Percentiles rank a stretch among this genome's conserved stretches.
Evolutionary conservation across 2,329 filamentous ascomycete genomes (phyloP).

Genomic region (Tolypocladium guangdongense): DNA sequence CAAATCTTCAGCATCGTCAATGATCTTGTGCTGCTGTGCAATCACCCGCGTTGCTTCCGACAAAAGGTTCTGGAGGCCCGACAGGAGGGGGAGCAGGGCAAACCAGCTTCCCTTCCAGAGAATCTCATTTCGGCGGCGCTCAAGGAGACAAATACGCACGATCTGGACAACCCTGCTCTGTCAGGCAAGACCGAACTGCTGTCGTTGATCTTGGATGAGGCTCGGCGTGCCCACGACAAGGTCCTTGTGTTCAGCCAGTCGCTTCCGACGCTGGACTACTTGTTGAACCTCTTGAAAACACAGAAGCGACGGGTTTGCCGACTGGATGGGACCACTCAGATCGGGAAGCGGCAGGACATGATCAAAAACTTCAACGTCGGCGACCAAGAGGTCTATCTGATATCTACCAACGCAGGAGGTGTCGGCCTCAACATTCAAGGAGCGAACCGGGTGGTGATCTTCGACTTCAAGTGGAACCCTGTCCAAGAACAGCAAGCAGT

Average conservation of each 20-base stretch:
- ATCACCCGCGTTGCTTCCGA: slow-evolving; percentile 39
- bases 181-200: slow-evolving; percentile 63
- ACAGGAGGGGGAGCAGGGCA: slow-evolving; percentile 4
- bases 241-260: slow-evolving; percentile 73
- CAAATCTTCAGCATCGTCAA: slow-evolving; percentile 24
- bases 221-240: slow-evolving; percentile 54
- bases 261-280: slow-evolving; percentile 56
- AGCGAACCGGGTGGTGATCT: slow-evolving; percentile 77
- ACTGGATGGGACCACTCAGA: slow-evolving; percentile 56
- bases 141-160: slow-evolving; percentile 25
- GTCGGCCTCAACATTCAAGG: slow-evolving; percentile 74
- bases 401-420: slow-evolving; percentile 75
- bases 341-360: slow-evolving; percentile 46
- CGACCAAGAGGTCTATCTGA: slow-evolving; percentile 54
- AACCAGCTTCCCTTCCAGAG: slow-evolving; percentile 10
- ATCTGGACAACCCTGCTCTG: slow-evolving; percentile 33
- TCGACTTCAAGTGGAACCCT: slow-evolving; percentile 76
- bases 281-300: slow-evolving; percentile 44
- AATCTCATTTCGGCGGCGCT: slow-evolving; percentile 17
- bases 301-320: slow-evolving; percentile 40
- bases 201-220: slow-evolving; percentile 57
- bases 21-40: slow-evolving; percentile 37
- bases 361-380: slow-evolving; percentile 60
- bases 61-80: slow-evolving; percentile 16
- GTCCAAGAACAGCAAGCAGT: slow-evolving; percentile 77